phyloP scores from a whole-genome alignment of 352 stramenopile species.

The Aphanomyces euteiches region DNA sequence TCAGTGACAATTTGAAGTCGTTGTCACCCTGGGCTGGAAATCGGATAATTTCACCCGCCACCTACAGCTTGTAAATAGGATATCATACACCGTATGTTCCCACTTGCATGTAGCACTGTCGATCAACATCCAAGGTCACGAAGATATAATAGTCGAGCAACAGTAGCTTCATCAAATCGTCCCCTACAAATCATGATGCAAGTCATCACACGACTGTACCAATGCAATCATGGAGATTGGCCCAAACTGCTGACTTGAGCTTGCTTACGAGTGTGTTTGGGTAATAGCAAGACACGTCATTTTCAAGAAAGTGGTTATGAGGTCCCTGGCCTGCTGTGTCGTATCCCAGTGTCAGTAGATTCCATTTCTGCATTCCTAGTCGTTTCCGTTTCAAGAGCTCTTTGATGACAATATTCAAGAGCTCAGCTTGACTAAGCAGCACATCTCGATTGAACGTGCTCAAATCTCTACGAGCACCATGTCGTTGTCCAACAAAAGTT shows the following conservation, averaged over 20 bases:
- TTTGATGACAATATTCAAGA: conserved; percentile 6
- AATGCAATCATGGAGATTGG: conserved; percentile 47
- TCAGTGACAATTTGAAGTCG: no score
- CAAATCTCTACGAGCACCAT: no score
- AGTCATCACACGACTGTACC: conserved; percentile 20
- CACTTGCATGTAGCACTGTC: conserved; percentile 57
- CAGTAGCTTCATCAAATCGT: conserved; percentile 64
- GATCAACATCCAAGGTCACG: conserved; percentile 35
- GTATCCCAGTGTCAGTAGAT: conserved; percentile 70
- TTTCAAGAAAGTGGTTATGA: conserved; percentile 53
- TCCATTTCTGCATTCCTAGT: conserved; percentile 22
- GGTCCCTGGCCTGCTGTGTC: conserved; percentile 43
- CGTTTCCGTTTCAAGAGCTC: conserved; percentile 7
- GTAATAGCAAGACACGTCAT: conserved; percentile 64
- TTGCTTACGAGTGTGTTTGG: conserved; percentile 66
- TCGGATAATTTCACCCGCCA: not conserved
- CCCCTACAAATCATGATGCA: conserved; percentile 27
- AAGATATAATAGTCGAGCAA: conserved; percentile 63
- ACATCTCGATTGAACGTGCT: not conserved
- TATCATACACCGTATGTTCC: no score
- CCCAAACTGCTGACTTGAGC: conserved; percentile 57
- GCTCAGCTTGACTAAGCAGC: not conserved
- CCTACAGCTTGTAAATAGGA: not conserved
- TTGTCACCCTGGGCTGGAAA: not conserved
- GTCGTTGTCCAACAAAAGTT: conserved; percentile 4